Evolutionary conservation across 2,329 filamentous ascomycete species (phyloP).

Genomic region (Rosellinia necatrix): DNA sequence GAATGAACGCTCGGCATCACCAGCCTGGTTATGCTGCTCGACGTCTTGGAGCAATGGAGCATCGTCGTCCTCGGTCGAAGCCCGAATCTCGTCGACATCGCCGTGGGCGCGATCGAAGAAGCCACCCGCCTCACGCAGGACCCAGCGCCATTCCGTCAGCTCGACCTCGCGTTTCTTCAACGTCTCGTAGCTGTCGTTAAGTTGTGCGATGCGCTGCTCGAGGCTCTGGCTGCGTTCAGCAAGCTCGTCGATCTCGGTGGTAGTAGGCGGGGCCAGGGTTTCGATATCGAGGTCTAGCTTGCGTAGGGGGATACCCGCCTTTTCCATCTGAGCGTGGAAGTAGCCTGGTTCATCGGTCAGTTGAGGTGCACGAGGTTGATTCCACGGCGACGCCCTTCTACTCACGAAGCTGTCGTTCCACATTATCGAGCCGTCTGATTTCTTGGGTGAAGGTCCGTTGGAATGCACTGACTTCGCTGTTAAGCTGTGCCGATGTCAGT

Average conservation of each 20-base stretch:
- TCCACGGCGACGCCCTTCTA: slow-evolving; percentile 35
- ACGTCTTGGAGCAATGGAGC: slow-evolving; percentile 91
- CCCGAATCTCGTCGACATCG: slow-evolving; percentile 94
- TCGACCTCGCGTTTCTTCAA: slow-evolving; percentile 97
- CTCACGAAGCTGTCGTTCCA: slow-evolving; percentile 94
- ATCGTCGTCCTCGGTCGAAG: slow-evolving; percentile 87
- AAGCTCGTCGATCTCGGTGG: slow-evolving; percentile 94
- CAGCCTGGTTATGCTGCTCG: slow-evolving; percentile 73
- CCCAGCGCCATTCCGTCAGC: slow-evolving; percentile 97
- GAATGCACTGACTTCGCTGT: slow-evolving; percentile 89
- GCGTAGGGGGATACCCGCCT: slow-evolving; percentile 81
- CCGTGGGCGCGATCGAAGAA: slow-evolving; percentile 97
- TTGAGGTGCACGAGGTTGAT: slow-evolving; percentile 6
- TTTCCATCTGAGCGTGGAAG: slow-evolving; percentile 95
- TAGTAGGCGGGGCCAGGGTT: slow-evolving; percentile 83
- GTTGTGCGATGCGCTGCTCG: slow-evolving; percentile 85
- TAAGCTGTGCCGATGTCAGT: slow-evolving; percentile 65
- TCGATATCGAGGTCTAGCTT: slow-evolving; percentile 91
- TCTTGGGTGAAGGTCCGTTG: slow-evolving; percentile 97
- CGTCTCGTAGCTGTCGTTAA: slow-evolving; percentile 98
- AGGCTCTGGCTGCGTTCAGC: slow-evolving; percentile 89
- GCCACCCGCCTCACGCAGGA: slow-evolving; percentile 90
- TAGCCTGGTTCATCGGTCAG: slow-evolving; percentile 71
- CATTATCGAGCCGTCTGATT: slow-evolving; percentile 95
- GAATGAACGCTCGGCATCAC: slow-evolving; percentile 82